Conservation (phyloP, 768 basidiomycete genomes). For the Coprinellus micaceus region DNA sequence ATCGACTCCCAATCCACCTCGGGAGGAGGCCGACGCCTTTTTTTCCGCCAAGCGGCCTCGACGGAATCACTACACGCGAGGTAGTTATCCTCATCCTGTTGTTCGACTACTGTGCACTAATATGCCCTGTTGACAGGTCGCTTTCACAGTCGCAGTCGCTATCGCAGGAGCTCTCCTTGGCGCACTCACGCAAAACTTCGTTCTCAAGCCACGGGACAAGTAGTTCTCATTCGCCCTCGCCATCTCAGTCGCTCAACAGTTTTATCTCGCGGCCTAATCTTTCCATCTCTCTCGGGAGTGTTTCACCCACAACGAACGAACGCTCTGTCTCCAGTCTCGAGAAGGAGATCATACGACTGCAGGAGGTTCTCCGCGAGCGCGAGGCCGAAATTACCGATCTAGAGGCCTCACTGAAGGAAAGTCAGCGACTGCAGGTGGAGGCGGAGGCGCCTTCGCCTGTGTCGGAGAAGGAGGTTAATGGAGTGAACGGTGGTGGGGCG, state of each 20-base stretch:
- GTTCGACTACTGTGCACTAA: constrained; percentile 13
- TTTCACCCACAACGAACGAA: constrained; percentile 39
- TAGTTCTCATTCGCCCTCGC: constrained; percentile 59
- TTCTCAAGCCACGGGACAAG: constrained; percentile 72
- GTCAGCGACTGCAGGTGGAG: constrained; percentile 16
- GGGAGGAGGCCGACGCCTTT: constrained; percentile 57
- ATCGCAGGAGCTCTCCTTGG: constrained; percentile 94
- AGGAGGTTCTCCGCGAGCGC: constrained; percentile 86
- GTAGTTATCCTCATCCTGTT: constrained; percentile 32
- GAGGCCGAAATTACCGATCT: constrained; percentile 85
- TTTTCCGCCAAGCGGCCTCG: constrained; percentile 87
- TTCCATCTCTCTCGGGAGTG: constrained; percentile 50
- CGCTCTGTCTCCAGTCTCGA: constrained; percentile 84
- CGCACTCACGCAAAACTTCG: constrained; percentile 79
- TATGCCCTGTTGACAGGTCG: constrained; percentile 52
- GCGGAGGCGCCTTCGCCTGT: constrained; percentile 14
- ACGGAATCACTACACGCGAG: constrained; percentile 86
- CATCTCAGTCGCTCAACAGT: constrained; percentile 56
- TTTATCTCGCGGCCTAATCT: constrained; percentile 45
- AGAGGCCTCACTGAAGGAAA: constrained; percentile 51
- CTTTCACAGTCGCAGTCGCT: constrained; percentile 92
- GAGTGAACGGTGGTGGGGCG: constrained; percentile 7
- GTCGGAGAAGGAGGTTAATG: constrained; percentile 3
- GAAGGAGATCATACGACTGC: constrained; percentile 92
- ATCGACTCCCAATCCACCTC: constrained; percentile 47